Evolutionary conservation across 768 basidiomycete genomes (phyloP).

Genomic region (Leccinum incarnatum): DNA sequence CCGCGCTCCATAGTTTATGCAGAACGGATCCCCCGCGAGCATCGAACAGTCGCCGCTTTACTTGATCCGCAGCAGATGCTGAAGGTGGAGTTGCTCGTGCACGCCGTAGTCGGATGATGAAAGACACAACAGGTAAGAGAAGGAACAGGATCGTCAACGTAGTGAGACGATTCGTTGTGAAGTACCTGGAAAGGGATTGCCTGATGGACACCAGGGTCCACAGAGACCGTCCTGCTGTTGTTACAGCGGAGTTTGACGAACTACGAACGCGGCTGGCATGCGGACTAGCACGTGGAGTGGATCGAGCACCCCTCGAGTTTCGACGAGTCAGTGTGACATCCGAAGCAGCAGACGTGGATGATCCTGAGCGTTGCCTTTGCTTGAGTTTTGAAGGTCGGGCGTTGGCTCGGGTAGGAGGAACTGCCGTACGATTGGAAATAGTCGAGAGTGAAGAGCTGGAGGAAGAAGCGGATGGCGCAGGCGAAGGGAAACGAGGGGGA

Average conservation of each 20-base stretch:
- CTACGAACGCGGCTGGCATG: slow-evolving; percentile 16
- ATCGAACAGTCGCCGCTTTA: slow-evolving; percentile 51
- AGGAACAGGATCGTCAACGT: slow-evolving; percentile 44
- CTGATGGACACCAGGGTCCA: slow-evolving; percentile 43
- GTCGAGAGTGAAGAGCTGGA: slow-evolving; percentile 68
- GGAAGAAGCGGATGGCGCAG: slow-evolving; percentile 54
- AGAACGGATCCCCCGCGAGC: slow-evolving; percentile 36
- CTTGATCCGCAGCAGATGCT: slow-evolving; percentile 52
- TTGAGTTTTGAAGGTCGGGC: slow-evolving; percentile 10
- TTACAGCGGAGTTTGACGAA: slow-evolving; percentile 7
- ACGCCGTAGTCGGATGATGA: slow-evolving; percentile 51
- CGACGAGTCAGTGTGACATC: slow-evolving; percentile 25
- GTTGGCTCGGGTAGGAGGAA: slow-evolving; percentile 38
- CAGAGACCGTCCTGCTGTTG: slow-evolving; percentile 18
- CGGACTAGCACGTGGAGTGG: slow-evolving; percentile 12
- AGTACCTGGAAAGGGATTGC: slow-evolving; percentile 47
- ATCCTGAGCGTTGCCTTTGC: slow-evolving; percentile 15
- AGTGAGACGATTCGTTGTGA: slow-evolving; percentile 45
- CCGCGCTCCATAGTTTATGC: slow-evolving; percentile 49
- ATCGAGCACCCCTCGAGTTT: slow-evolving; percentile 5
- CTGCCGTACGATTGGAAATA: slow-evolving; percentile 68
- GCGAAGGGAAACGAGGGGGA: slow-evolving; percentile 39
- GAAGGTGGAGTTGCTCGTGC: slow-evolving; percentile 26
- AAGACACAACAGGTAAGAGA: slow-evolving; percentile 42
- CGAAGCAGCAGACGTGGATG: slow-evolving; percentile 25